phyloP scores from a whole-genome alignment of 1,284 basidiomycete species.

The Naganishia albida region DNA sequence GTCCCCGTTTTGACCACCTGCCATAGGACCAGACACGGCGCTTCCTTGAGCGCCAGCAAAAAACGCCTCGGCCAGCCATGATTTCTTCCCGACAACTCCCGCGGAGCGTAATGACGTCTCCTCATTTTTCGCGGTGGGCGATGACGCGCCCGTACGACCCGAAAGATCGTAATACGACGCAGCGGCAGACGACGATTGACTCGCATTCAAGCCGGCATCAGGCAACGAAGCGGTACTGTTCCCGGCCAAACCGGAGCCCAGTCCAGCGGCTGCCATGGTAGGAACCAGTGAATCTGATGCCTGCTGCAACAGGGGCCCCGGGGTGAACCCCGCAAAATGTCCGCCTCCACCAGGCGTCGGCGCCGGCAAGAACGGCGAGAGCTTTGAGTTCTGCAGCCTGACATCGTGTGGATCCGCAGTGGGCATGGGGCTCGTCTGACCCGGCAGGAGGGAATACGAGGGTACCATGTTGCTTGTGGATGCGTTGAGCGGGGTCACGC shows the following conservation, averaged over 20 bases:
- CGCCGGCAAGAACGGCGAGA: slow-evolving; percentile 80
- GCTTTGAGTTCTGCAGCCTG: slow-evolving; percentile 66
- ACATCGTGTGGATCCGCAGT: slow-evolving; percentile 63
- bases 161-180: slow-evolving; percentile 34
- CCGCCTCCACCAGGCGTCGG: slow-evolving; percentile 31
- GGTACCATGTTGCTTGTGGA: slow-evolving; percentile 41
- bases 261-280: slow-evolving; percentile 7
- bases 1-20: background rate
- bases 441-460: slow-evolving; percentile 56
- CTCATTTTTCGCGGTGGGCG: background rate
- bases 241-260: background rate
- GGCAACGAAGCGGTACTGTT: slow-evolving; percentile 9
- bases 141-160: slow-evolving; percentile 2
- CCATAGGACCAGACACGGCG: background rate
- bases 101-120: slow-evolving; percentile 39
- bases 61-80: slow-evolving; percentile 38
- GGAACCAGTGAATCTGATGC: slow-evolving; percentile 43
- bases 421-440: slow-evolving; percentile 68
- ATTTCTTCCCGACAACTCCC: slow-evolving; percentile 33
- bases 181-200: slow-evolving; percentile 15
- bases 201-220: background rate
- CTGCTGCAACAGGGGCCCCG: slow-evolving; percentile 59
- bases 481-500: slow-evolving; percentile 38
- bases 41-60: slow-evolving; percentile 23
- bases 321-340: slow-evolving; percentile 21